These are phyloP conservation scores for Alternaria sp. DNA, from an alignment of 2,329 filamentous ascomycete genomes.

Conservation along the genomic window DNA sequence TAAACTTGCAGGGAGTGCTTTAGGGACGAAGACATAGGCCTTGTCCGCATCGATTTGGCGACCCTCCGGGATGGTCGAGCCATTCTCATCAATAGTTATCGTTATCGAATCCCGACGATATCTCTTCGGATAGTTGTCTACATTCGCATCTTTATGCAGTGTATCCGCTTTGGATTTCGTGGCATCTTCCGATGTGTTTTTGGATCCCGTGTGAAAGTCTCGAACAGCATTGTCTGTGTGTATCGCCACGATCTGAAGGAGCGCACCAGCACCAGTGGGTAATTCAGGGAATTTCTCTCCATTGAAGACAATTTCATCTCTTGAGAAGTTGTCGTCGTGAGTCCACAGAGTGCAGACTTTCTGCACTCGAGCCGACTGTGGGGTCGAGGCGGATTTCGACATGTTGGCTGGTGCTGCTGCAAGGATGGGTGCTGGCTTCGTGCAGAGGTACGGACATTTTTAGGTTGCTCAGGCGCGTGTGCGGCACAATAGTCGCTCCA, in stretches of 20 bases:
- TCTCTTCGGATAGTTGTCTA: constrained; percentile 31
- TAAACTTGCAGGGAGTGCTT: constrained; percentile 48
- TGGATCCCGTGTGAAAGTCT: constrained; percentile 55
- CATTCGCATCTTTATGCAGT: constrained; percentile 21
- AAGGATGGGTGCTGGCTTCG: constrained; percentile 9
- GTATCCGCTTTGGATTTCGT: constrained; percentile 41
- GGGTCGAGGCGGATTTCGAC: constrained; percentile 41
- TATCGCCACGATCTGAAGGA: constrained; percentile 76
- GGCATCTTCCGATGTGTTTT: constrained; percentile 36
- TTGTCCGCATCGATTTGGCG: constrained; percentile 49
- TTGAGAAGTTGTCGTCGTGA: constrained; percentile 76
- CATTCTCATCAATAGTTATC: constrained; percentile 52
- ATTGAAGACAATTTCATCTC: constrained; percentile 82
- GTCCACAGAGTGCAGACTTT: constrained; percentile 63
- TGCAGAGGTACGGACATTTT: constrained; percentile 6
- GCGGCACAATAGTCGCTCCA: constrained; percentile 9
- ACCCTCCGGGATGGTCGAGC: constrained; percentile 40
- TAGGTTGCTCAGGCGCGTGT: constrained; percentile 12
- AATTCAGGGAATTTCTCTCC: constrained; percentile 71
- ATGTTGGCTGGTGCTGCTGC: constrained; percentile 26
- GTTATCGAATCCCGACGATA: constrained; percentile 42
- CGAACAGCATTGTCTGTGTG: constrained; percentile 60
- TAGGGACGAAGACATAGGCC: constrained; percentile 52
- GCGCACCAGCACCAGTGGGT: constrained; percentile 69
- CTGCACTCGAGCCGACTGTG: constrained; percentile 44